Conservation (phyloP, 176 grass and related monocot species). For the Phragmites australis region DNA sequence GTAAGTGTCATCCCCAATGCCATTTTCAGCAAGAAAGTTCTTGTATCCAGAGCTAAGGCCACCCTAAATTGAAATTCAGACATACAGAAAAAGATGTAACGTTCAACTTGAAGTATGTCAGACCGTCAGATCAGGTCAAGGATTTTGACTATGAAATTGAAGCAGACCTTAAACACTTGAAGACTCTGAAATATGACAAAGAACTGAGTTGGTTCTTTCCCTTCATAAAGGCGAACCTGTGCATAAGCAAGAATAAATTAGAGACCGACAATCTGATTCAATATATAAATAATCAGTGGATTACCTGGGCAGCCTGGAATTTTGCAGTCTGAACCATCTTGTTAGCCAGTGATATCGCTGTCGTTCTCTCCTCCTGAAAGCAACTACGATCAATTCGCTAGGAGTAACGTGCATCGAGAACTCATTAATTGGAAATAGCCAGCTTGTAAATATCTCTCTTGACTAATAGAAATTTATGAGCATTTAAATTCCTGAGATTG, state of each 20-base stretch:
- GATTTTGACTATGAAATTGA: slow-evolving; percentile 4
- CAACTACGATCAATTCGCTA: slow-evolving; percentile 33
- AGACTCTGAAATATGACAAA: slow-evolving; percentile 94
- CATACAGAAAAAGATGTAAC: slow-evolving; percentile 1
- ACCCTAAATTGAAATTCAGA: slow-evolving; percentile 54
- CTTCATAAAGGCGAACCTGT: slow-evolving; percentile 86
- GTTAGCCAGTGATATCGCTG: slow-evolving; percentile 59
- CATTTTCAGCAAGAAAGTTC: slow-evolving; percentile 64
- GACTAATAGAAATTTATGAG: not conserved
- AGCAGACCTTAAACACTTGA: slow-evolving; percentile 78
- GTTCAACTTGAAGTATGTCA: not conserved
- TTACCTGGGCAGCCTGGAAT: slow-evolving; percentile 83
- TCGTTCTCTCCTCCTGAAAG: slow-evolving; percentile 69
- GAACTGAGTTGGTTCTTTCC: slow-evolving; percentile 88
- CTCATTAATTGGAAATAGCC: slow-evolving; percentile 4
- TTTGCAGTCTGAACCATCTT: slow-evolving; percentile 90
- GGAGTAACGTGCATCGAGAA: not conserved
- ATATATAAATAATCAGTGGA: slow-evolving; percentile 18
- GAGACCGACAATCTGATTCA: slow-evolving; percentile 22
- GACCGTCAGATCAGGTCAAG: slow-evolving; percentile 22
- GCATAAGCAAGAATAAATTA: slow-evolving; percentile 38
- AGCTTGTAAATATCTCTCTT: too few relatives aligned
- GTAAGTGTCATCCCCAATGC: slow-evolving; percentile 71
- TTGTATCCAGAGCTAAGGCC: slow-evolving; percentile 90
- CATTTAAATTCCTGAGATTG: slow-evolving; percentile 30